phyloP scores from a whole-genome alignment of 2,329 filamentous ascomycete species.

The Helotiales sp. region DNA sequence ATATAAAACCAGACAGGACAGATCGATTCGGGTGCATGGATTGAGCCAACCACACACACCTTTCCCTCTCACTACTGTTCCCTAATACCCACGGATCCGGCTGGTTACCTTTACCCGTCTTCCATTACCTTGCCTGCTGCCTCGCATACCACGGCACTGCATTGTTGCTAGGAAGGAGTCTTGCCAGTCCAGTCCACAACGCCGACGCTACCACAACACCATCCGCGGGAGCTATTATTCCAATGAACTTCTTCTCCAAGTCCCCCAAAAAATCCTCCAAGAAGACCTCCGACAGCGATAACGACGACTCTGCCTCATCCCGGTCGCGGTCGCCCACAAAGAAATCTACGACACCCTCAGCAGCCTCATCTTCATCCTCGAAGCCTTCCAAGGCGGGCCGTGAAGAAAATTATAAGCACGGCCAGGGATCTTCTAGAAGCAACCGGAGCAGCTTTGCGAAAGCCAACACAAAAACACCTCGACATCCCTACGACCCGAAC shows the following conservation, averaged over 20 bases:
- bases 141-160: background rate
- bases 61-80: conserved; percentile 20
- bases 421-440: conserved; percentile 39
- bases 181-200: conserved; percentile 6
- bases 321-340: conserved; percentile 41
- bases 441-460: conserved; percentile 40
- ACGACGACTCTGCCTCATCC: conserved; percentile 35
- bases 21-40: conserved; percentile 23
- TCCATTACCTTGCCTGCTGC: background rate
- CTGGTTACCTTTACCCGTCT: background rate
- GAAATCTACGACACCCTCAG: conserved; percentile 34
- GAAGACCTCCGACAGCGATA: conserved; percentile 36
- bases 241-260: conserved; percentile 46
- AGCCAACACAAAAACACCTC: conserved; percentile 36
- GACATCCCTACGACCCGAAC: conserved; percentile 63
- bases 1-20: conserved; percentile 4
- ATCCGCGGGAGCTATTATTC: conserved; percentile 26
- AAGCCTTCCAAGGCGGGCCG: conserved; percentile 36
- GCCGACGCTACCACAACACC: conserved; percentile 10
- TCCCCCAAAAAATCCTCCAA: conserved; percentile 43
- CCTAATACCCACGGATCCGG: conserved; percentile 19
- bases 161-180: too few relatives aligned
- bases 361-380: conserved; percentile 25
- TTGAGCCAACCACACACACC: conserved; percentile 25
- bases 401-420: conserved; percentile 39